Base-by-base conservation (phyloP, 768 basidiomycete species). In the Lepiota brunneoincarnata region DNA sequence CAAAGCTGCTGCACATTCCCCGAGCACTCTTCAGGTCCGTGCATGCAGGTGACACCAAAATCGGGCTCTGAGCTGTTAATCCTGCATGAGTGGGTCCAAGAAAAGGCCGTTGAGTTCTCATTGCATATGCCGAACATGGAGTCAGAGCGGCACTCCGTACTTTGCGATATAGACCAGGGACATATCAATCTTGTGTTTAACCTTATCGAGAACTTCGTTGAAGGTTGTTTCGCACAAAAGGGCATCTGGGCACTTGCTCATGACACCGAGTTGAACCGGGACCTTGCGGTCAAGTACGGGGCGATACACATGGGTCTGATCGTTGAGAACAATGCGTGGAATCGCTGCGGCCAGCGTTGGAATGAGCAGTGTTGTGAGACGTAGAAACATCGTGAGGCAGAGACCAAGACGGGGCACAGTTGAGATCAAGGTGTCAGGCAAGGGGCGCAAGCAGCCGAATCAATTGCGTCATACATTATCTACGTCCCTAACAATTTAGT, bases 1-100 rank as follows among this genome's bases (percentile, higher is more conserved):
- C 95, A 98, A 23, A 97, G 76, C 65, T 97, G 86, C 55, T 97
- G 89, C 15, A 93, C 82, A 71, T 96, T 93, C 39, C 91, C 94
- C 12, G 82, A 82, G 63, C 94, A 97, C 69, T 98, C 94, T 49
- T 78, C 68, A 4, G 72, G 71, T 15, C 93, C 93, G 64, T 96
- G 93, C 75, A 78, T 78, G 70, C 94, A 97, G 31, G 72, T 79
- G 26, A 89, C 81, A n/a, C 93, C 93, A 64, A 86, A 91, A 44
- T 75, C 73, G n/a, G 80, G 70, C 23, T 89, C 84, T 5, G 80
- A 77, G n/a, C 74, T 54, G 64, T 92, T 82, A 23, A 82, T 62
- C 51, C 90, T 92, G 59, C 31, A 47, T 18, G 43, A 17, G 48
- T 56, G 35, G 52, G 41, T 28, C 26, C 5, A 40, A 34, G 23